Evolutionary conservation across 2,329 filamentous ascomycete genomes (phyloP).

Genomic region (Penicillium sp.): DNA sequence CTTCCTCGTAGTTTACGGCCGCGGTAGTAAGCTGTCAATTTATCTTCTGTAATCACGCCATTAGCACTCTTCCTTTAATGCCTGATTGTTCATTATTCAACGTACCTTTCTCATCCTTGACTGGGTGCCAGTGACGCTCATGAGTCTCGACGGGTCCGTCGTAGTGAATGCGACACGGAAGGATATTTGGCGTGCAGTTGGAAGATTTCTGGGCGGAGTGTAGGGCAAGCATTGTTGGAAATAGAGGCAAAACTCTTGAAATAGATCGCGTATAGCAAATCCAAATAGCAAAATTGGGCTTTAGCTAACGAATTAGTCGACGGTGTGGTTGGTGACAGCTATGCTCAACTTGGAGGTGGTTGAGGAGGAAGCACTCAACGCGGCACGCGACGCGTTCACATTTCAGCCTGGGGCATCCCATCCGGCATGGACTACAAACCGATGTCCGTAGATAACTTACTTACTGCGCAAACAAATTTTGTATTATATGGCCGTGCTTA

Average conservation of each 20-base stretch:
- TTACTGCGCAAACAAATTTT: no score
- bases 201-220: constrained; percentile 23
- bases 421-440: not conserved
- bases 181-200: constrained; percentile 62
- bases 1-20: constrained; percentile 74
- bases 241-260: not conserved
- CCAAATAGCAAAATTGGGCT: not conserved
- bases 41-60: constrained; percentile 20
- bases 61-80: not conserved
- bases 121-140: constrained; percentile 67
- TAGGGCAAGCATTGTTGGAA: constrained; percentile 32
- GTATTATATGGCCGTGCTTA: no score
- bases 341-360: not conserved
- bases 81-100: not conserved
- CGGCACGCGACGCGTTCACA: constrained; percentile 7
- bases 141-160: constrained; percentile 65
- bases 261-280: not conserved
- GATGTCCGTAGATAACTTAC: no score
- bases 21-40: constrained; percentile 64
- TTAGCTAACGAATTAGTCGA: not conserved
- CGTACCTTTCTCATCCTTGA: constrained; percentile 40
- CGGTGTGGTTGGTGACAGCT: not conserved
- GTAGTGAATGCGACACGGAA: constrained; percentile 78
- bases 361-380: not conserved
- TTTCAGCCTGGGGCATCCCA: not conserved